A percentile compares a stretch with the other conserved stretches of the same genome.
Conservation (phyloP, 2,329 filamentous ascomycete genomes). For the Cryphonectria carpinicola region DNA sequence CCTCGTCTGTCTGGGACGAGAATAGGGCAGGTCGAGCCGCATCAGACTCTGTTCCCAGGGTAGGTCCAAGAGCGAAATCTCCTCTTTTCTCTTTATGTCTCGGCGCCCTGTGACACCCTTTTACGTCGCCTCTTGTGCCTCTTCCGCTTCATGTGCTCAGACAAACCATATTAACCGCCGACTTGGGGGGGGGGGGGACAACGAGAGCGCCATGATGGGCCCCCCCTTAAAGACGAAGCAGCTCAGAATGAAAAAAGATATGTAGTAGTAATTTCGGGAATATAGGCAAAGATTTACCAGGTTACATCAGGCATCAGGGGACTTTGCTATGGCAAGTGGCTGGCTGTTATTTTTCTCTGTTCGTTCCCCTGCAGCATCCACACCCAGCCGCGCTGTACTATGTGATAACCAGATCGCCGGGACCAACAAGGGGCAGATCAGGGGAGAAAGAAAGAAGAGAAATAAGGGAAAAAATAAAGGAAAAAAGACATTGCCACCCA, state of each 20-base stretch:
- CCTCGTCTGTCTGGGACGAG: no score
- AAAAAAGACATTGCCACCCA: neutral
- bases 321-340: slow-evolving; percentile 4
- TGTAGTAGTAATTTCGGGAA: slow-evolving; percentile 12
- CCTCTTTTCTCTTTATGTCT: slow-evolving; percentile 9
- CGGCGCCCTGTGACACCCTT: slow-evolving; percentile 2
- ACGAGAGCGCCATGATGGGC: slow-evolving; percentile 1
- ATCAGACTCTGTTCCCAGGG: neutral
- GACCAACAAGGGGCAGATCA: slow-evolving; percentile 9
- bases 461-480: no score
- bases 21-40: slow-evolving; percentile 24
- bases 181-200: neutral
- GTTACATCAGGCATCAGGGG: neutral
- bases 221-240: neutral
- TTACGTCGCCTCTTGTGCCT: slow-evolving; percentile 1
- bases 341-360: neutral
- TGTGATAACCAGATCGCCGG: slow-evolving; percentile 29
- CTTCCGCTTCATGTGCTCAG: slow-evolving; percentile 9
- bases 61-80: neutral
- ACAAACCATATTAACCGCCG: neutral
- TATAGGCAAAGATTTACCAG: neutral
- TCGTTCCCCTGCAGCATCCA: slow-evolving; percentile 19
- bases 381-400: slow-evolving; percentile 20
- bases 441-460: no score
- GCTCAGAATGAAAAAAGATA: neutral